Percentiles rank a stretch among this genome's conserved stretches.
Conservation (phyloP, 129 eudicot genomes). For the Flaveria linearis region DNA sequence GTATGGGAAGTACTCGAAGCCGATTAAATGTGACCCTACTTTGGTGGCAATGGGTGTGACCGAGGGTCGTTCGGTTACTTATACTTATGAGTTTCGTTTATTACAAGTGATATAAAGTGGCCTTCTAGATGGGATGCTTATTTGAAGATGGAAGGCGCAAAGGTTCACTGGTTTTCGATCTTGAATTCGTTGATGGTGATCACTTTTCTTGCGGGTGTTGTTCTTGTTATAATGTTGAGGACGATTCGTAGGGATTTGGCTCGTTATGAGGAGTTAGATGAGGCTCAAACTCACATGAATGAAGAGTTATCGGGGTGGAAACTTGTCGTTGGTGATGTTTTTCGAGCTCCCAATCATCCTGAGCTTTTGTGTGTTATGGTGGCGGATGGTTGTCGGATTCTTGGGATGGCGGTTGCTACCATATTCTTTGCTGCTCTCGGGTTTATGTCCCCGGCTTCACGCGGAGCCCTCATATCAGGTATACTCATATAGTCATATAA, state of each 20-base stretch:
- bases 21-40: slow-evolving; percentile 26
- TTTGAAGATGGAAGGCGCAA: slow-evolving; percentile 49
- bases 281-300: slow-evolving; percentile 41
- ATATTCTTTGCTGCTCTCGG: slow-evolving; percentile 45
- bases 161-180: slow-evolving; percentile 48
- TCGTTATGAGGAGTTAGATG: slow-evolving; percentile 43
- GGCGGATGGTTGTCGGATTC: slow-evolving; percentile 41
- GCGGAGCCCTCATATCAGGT: slow-evolving; percentile 43
- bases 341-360: slow-evolving; percentile 34
- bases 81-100: slow-evolving; percentile 38
- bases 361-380: slow-evolving; percentile 47
- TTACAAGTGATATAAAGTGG: slow-evolving; percentile 44
- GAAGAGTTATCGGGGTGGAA: slow-evolving; percentile 47
- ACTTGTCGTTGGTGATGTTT: slow-evolving; percentile 42
- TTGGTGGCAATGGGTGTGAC: slow-evolving; percentile 34
- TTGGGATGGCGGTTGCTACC: slow-evolving; percentile 39
- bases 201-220: slow-evolving; percentile 41
- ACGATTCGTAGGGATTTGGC: slow-evolving; percentile 47
- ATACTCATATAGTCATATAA: slow-evolving; percentile 7
- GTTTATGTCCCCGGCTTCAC: slow-evolving; percentile 51
- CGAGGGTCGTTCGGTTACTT: slow-evolving; percentile 30
- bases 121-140: slow-evolving; percentile 51
- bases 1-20: slow-evolving; percentile 24
- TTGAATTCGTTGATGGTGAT: slow-evolving; percentile 52
- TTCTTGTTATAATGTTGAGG: slow-evolving; percentile 42